These are phyloP conservation scores for Anastatica hierochuntica DNA, from an alignment of 345 rosid genomes.

Conservation along the genomic window DNA sequence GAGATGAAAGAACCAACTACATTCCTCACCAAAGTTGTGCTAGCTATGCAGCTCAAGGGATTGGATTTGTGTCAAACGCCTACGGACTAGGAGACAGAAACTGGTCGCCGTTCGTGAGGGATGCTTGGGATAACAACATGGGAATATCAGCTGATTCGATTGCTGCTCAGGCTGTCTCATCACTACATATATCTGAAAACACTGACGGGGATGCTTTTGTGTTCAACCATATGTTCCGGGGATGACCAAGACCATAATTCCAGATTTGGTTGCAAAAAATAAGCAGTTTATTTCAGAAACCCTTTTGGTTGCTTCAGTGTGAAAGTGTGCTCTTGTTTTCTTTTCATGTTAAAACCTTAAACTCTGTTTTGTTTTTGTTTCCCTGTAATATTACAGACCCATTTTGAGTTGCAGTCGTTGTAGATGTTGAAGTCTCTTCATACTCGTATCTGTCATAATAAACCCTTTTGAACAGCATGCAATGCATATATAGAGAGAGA, in stretches of 20 bases:
- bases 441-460: too few relatives aligned
- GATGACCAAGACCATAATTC: slow-evolving; percentile 12
- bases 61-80: slow-evolving; percentile 46
- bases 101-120: slow-evolving; percentile 45
- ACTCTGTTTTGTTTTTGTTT: background rate
- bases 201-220: slow-evolving; percentile 37
- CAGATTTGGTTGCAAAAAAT: background rate
- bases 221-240: slow-evolving; percentile 50
- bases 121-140: slow-evolving; percentile 37
- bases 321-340: background rate
- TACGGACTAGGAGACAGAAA: slow-evolving; percentile 37
- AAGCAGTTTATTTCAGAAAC: background rate
- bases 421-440: too few relatives aligned
- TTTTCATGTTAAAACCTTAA: background rate
- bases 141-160: slow-evolving; percentile 52
- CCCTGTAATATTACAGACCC: too few relatives aligned
- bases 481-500: background rate
- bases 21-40: slow-evolving; percentile 27
- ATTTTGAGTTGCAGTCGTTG: too few relatives aligned
- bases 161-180: slow-evolving; percentile 84
- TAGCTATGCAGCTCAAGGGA: slow-evolving; percentile 37
- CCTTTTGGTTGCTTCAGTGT: slow-evolving; percentile 7
- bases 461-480: too few relatives aligned
- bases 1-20: slow-evolving; percentile 32
- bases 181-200: slow-evolving; percentile 74